Percentiles rank a stretch among this genome's conserved stretches.
Evolutionary conservation across 306 rosid genomes (phyloP).

Genomic region (Ormosia semicastrata): DNA sequence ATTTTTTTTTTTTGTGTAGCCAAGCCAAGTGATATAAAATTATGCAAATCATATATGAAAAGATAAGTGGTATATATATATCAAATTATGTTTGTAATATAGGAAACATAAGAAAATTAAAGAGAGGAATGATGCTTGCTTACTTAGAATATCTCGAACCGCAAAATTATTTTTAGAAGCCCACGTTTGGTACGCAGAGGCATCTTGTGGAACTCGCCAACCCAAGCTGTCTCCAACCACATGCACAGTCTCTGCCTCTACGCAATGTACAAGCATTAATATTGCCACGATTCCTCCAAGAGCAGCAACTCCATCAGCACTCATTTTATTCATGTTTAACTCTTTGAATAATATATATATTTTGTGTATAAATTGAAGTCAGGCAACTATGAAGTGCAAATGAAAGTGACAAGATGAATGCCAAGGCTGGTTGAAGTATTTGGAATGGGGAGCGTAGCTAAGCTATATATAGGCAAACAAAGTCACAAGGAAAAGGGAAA

Average conservation of each 20-base stretch:
- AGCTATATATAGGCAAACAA: background rate
- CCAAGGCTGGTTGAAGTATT: too few species aligned
- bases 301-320: background rate
- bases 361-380: too few species aligned
- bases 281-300: background rate
- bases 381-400: background rate
- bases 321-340: background rate
- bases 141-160: constrained; percentile 37
- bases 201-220: constrained; percentile 30
- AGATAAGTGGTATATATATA: too few species aligned
- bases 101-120: too few species aligned
- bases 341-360: too few species aligned
- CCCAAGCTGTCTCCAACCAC: constrained; percentile 41
- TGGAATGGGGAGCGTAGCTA: background rate
- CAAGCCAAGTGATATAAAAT: too few species aligned
- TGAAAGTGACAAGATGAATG: background rate
- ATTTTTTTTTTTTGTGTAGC: too few species aligned
- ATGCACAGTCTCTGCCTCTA: constrained; percentile 22
- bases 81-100: too few species aligned
- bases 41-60: too few species aligned
- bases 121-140: background rate
- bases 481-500: too few species aligned
- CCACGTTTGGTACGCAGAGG: constrained; percentile 33
- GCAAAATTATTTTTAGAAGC: constrained; percentile 16
- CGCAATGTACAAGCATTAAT: constrained; percentile 5